Evolutionary conservation across 2,329 filamentous ascomycete species (phyloP).

Genomic region (Davidsoniella neocaledoniae): DNA sequence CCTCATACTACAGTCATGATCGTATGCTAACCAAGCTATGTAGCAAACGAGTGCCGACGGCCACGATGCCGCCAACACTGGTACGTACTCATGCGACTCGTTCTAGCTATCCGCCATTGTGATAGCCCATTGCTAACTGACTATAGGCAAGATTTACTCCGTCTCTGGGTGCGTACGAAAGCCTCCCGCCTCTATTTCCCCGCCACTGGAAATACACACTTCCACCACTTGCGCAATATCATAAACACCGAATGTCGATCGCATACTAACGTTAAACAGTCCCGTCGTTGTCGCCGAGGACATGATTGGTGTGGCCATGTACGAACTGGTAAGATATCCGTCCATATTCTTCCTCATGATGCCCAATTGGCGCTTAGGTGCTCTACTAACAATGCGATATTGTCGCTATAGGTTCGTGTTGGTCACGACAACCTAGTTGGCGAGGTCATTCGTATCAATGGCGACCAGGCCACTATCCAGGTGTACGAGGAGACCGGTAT

Average conservation of each 20-base stretch:
- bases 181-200: conserved; percentile 12
- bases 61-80: conserved; percentile 10
- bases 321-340: conserved; percentile 64
- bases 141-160: conserved; percentile 43
- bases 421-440: conserved; percentile 83
- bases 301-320: conserved; percentile 99
- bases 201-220: conserved; percentile 5
- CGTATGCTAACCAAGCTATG: not conserved
- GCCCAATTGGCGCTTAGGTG: not conserved
- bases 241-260: conserved; percentile 7
- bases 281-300: conserved; percentile 95
- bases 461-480: conserved; percentile 91
- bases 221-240: not conserved
- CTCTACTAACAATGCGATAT: not conserved
- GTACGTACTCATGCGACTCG: conserved; percentile 2
- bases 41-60: conserved; percentile 10
- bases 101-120: not conserved
- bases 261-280: conserved; percentile 23
- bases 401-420: conserved; percentile 54
- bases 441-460: conserved; percentile 95
- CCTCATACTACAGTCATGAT: too few relatives aligned
- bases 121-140: not conserved
- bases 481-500: conserved; percentile 97
- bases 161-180: conserved; percentile 38
- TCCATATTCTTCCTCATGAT: not conserved